phyloP scores from a whole-genome alignment of 208 protist species.

The Crithidia brevicula region DNA sequence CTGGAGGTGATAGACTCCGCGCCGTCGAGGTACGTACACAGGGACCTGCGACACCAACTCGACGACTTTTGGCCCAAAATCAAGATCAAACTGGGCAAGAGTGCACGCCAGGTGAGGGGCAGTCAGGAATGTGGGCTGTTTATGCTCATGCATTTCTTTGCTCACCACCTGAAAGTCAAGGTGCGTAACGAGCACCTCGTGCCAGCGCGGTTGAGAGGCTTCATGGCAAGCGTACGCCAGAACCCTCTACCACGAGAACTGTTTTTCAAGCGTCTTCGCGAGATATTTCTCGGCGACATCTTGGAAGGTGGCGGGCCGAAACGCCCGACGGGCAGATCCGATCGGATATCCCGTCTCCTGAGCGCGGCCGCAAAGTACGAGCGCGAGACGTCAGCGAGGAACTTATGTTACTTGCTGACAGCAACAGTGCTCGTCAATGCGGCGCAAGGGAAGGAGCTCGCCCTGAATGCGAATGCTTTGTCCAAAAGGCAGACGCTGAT shows the following conservation, averaged over 20 bases:
- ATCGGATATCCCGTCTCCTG: background rate
- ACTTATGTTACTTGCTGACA: conserved; percentile 8
- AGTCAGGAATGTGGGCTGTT: background rate
- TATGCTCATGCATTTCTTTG: background rate
- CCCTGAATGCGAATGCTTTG: background rate
- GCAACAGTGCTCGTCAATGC: background rate
- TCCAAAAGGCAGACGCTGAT: background rate
- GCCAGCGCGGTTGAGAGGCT: background rate
- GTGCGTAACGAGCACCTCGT: background rate
- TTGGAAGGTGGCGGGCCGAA: background rate
- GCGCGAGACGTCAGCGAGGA: background rate
- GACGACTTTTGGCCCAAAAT: background rate
- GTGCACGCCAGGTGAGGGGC: background rate
- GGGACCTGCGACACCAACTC: background rate
- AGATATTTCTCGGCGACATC: background rate
- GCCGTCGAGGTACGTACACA: background rate
- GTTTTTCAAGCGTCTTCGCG: background rate
- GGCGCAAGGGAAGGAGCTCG: background rate
- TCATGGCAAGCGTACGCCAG: background rate
- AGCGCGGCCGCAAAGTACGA: conserved; percentile 1
- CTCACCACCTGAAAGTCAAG: background rate
- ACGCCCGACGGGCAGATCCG: background rate
- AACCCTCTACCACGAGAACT: background rate
- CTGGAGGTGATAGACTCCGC: background rate
- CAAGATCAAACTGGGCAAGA: background rate